Conservation (phyloP, 116 monocot genomes). For the Posidonia oceanica region DNA sequence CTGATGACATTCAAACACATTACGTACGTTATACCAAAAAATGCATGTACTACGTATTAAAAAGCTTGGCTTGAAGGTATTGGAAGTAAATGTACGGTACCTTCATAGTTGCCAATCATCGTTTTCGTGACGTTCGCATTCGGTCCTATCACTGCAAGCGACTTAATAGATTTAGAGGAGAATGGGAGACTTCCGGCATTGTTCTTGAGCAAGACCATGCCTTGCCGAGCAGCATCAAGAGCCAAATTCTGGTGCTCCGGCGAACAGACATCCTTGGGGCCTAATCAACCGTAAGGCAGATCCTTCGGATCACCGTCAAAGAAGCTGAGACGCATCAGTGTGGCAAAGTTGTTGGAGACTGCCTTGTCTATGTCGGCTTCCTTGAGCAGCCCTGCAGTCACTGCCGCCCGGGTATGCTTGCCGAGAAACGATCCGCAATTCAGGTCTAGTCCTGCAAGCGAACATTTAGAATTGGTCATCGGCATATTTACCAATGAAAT, state of each 20-base stretch:
- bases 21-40: no score
- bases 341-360: conserved; percentile 65
- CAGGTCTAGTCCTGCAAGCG: conserved; percentile 62
- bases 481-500: no score
- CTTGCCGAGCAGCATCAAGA: conserved; percentile 81
- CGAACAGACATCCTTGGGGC: conserved; percentile 78
- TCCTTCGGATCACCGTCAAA: conserved; percentile 76
- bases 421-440: conserved; percentile 81
- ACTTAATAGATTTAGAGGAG: conserved; percentile 23
- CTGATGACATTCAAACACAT: conserved; percentile 9
- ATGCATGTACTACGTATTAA: no score
- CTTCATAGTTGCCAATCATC: conserved; percentile 98
- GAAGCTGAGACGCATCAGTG: conserved; percentile 79
- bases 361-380: conserved; percentile 60
- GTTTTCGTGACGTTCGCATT: conserved; percentile 86
- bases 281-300: conserved; percentile 48
- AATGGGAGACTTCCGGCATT: conserved; percentile 38
- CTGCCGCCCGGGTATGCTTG: conserved; percentile 50
- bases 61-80: no score
- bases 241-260: conserved; percentile 64
- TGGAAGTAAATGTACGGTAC: conserved; percentile 7
- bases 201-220: conserved; percentile 93
- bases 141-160: conserved; percentile 87
- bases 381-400: conserved; percentile 38
- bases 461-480: background rate